Base-by-base conservation (phyloP, 306 rosid species). In the Vachellia pachyceras region DNA sequence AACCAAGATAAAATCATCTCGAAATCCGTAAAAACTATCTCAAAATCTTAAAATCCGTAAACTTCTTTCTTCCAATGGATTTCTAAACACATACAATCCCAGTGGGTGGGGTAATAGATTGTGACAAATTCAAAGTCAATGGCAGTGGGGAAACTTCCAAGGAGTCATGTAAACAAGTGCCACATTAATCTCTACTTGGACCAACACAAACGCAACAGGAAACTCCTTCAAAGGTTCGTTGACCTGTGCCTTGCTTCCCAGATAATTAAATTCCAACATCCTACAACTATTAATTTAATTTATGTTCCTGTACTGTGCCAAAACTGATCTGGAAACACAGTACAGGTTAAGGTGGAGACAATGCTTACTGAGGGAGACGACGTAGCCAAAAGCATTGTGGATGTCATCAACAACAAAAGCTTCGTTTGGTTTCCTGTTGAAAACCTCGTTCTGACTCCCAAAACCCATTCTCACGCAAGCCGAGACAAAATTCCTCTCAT, bases 111-210 rank as follows among this genome's bases (percentile, higher is more conserved):
- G n/a, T n/a, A n/a, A n/a, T n/a, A n/a, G 9, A 22, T 10, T 33
- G 60, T 50, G 4, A 36, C 3, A 20, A 60, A 12, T 55, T n/a
- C n/a, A n/a, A n/a, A n/a, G n/a, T 50, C 10, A 57, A 58, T 41
- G 75, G 67, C 79, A 86, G 90, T 87, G 75, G 90, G 90, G 5
- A 84, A 72, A 67, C 5, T 87, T 52, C 88, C 88, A 20, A 84
- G 90, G 79, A 67, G 42, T 49, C 86, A 39, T 40, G 81, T 84
- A 25, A 79, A 82, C 50, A 0, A 3, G 18, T 70, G 68, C 64
- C 73, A 82, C 80, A 46, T 82, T 18, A 67, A 84, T 74, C 13
- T 54, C 61, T 42, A 60, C 77, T 66, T 87, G 45, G 55, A 74
- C 20, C 80, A 41, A 66, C 63, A 64, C 80, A 87, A 50, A 72